Evolutionary conservation across 2,329 filamentous ascomycete species (phyloP), one percentile per base, ranked within the genome.

Genomic region (Fusarium subtropicale): DNA sequence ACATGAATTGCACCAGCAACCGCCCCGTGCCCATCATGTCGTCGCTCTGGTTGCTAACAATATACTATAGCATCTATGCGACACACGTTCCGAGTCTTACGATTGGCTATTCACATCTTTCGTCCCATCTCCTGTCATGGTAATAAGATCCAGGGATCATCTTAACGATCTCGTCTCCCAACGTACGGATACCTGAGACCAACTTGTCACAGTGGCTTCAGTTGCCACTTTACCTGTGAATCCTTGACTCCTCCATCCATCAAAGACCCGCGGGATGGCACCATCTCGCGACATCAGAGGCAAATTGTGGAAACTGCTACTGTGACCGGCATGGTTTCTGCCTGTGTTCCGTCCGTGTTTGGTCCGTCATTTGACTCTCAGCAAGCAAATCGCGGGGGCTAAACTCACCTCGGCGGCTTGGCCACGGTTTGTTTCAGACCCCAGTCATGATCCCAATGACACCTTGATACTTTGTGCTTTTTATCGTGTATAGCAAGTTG

Each of bases 371-470:
- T 52, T 26, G 47, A 44, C 48, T 55, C 39, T 11, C 45, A 57
- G 66, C 55, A 74, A 71, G 68, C 61, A 73, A 74, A 73, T 71
- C 67, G 55, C 53, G 56, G 67, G 69, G 50, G 50, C 42, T 51
- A 59, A 55, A 56, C 60, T 56, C 56, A 61, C 45, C 56, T 60
- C 50, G 55, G 47, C 58, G 59, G 31, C 56, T 60, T 47, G 57
- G 47, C 69, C 52, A 64, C 47, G 71, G 69, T 64, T 67, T 47
- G 72, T 74, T 74, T 74, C 72, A 74, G 72, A 71, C 71, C 44
- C 63, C 60, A 60, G 56, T 47, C 48, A 39, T 48, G 20, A 54
- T 48, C 30, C 46, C 41, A 65, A 60, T 60, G 60, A 31, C 26
- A 54, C 57, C 60, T 68, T 46, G 53, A 64, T 42, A 45, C 34